Base-by-base conservation (phyloP, 176 grass and related monocot species). In the Eleusine indica region DNA sequence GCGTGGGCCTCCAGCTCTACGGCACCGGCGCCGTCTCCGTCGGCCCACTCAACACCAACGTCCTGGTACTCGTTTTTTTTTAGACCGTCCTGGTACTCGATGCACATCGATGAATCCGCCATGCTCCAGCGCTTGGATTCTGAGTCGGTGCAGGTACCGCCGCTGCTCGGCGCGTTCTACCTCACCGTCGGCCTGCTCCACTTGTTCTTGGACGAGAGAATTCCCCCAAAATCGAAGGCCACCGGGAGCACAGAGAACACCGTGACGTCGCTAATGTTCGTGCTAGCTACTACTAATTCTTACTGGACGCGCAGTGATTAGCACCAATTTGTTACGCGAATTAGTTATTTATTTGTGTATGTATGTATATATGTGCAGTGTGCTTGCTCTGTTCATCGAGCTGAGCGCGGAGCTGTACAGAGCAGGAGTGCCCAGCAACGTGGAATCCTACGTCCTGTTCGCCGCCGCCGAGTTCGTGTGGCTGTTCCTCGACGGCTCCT, bases 341-440 rank as follows among this genome's bases (percentile, higher is more conserved):
- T 64, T 64, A 37, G 15, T 13, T 29, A 6, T 35, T 35, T 35
- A 35, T 25, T 25, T 25, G 25, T 25, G 25, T 25, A 25, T 25
- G 25, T 35, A 35, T 35, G 32, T 35, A 35, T 35, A 13, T 17
- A 7, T n/a, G 48, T 73, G 78, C 88, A 98, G 95, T 74, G 76
- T 77, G 17, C 93, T 98, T 13, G 86, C 83, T 35, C 46, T 89
- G 66, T 98, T 98, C 91, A 84, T 95, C 84, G 96, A 95, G 77
- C 48, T 90, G 77, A 93, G 96, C 85, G 91, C 92, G 66, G 95
- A 98, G 84, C 75, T 98, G 91, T 98, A 91, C 87, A 87, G 74
- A 14, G 92, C 87, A 3, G 96, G 92, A 71, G 77, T 90, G 48
- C 68, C 89, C 21, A 88, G 80, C 88, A 90, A 91, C 64, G 75